A percentile compares a stretch with the other conserved stretches of the same genome.
phyloP scores from a whole-genome alignment of 805 yeast genomes.

The Wickerhamomyces queroliae region DNA sequence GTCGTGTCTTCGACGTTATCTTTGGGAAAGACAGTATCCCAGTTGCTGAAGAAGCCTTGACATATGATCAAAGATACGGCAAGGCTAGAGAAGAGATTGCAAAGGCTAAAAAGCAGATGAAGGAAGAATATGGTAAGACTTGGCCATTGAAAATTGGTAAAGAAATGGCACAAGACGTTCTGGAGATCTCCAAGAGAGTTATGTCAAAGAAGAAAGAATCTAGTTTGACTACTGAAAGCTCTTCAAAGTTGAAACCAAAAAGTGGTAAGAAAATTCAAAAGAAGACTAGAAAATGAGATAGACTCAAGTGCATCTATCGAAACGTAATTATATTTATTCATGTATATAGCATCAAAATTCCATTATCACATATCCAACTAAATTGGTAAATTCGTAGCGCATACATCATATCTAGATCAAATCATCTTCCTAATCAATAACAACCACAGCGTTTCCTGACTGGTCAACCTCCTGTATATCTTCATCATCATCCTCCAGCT shows the following conservation, averaged over 20 bases:
- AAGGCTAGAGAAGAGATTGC: constrained; percentile 16
- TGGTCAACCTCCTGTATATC: too few relatives aligned
- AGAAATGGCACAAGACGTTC: constrained; percentile 15
- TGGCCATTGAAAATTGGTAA: constrained; percentile 18
- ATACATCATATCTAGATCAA: too few relatives aligned
- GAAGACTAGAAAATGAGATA: too few relatives aligned
- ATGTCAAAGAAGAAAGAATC: background rate
- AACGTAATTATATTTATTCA: too few relatives aligned
- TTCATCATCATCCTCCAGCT: background rate
- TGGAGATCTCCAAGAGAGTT: constrained; percentile 3
- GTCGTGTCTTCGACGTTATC: constrained; percentile 74
- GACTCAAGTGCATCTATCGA: too few relatives aligned
- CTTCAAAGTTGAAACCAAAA: too few relatives aligned
- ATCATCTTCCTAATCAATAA: too few relatives aligned
- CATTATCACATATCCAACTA: too few relatives aligned
- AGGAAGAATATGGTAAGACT: constrained; percentile 14
- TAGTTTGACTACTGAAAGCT: background rate
- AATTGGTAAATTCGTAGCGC: too few relatives aligned
- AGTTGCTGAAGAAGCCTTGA: constrained; percentile 48
- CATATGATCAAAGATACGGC: constrained; percentile 16
- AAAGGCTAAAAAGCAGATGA: constrained; percentile 14
- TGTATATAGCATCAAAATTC: too few relatives aligned
- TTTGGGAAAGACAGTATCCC: constrained; percentile 77
- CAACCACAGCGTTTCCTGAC: too few relatives aligned
- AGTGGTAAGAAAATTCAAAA: too few relatives aligned